Base-by-base conservation (phyloP, 345 rosid genomes). In the Moricandia moricandioides region DNA sequence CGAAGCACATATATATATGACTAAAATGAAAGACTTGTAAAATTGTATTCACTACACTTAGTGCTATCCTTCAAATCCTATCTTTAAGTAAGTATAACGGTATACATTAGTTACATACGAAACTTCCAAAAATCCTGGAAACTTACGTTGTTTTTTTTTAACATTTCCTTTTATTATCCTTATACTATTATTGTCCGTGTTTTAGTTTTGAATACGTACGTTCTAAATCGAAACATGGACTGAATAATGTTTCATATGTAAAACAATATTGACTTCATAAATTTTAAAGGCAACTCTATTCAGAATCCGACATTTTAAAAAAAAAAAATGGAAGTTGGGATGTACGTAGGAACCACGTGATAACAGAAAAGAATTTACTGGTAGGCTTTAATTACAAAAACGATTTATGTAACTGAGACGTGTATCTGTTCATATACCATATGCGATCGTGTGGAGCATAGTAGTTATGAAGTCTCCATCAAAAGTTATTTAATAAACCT, bases 291-390 rank as follows among this genome's bases (percentile, higher is more conserved):
- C 24, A 31, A 21, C 12, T 57, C 37, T 43, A 43, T 33, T 45
- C 39, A 31, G 43, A 43, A 58, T 58, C 51, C 51, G 60, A 34
- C 73, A 51, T 26, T 51, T 75, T 31, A 4, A 35, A 21, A 21
- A 21, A 21, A 21, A 21, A 21, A 63, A 64, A 2, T 37, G 65
- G 70, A 64, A 62, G 79, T 57, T 70, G 71, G 60, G 62, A 64
- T 39, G 62, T 65, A 71, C 56, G 49, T 71, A 71, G 72, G 81
- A 77, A 71, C 72, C 76, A 71, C 72, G 81, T 77, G 81, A 77
- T 43, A 21, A 4, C 39, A 51, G 34, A 68, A 60, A 59, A 34
- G 0, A 59, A 67, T 60, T 49, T 37, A 67, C 66, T 59, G 59
- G 62, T 14, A 66, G 24, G 18, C 74, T 35, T 68, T 4, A 54